Evolutionary conservation across 129 eudicot species (phyloP), one percentile per base, ranked within the genome.

Genomic region (Artemisia argyi): DNA sequence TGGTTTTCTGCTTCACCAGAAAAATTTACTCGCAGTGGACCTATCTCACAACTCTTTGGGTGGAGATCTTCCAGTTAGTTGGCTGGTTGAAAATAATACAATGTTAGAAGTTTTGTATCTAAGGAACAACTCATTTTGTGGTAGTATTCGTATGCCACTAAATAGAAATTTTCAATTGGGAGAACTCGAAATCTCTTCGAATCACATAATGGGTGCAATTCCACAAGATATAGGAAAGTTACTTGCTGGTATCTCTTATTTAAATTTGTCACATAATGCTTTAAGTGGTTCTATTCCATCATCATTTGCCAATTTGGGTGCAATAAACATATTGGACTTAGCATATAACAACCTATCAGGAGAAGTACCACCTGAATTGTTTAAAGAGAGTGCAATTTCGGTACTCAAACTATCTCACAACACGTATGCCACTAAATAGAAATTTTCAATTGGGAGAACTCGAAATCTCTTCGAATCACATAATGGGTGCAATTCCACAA

Each of bases 11-110:
- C 26, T 61, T 42, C 74, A 72, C 48, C 87, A 83, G 2, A 51
- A 22, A 0, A n/a, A 55, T 1, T 66, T 83, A 13, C n/a, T 5
- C 3, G 24, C 7, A 15, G 13, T 79, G 51, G 81, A 83, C 44
- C 59, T 83, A 6, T 75, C 79, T 4, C 61, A 66, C 57, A 83
- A 76, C 69, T 14, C 26, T 3, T 11, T 83, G 30, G 22, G 3
- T 7, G 78, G 65, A 61, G 13, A n/a, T 2, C 46, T 79, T 6
- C 87, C 83, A 4, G 22, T 20, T 20, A 22, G 0, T 72, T 75
- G 82, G 81, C 48, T 83, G n/a, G 3, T 83, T 17, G 5, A 39
- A 5, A 83, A 79, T n/a, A 83, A 83, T 65, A 79, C 66, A 4
- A 32, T 7, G 6, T 1, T 75, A 1, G 32, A 24, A 19, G 18